phyloP scores from a whole-genome alignment of 2,329 filamentous ascomycete genomes.

The Rhynchosporium graminicola region DNA sequence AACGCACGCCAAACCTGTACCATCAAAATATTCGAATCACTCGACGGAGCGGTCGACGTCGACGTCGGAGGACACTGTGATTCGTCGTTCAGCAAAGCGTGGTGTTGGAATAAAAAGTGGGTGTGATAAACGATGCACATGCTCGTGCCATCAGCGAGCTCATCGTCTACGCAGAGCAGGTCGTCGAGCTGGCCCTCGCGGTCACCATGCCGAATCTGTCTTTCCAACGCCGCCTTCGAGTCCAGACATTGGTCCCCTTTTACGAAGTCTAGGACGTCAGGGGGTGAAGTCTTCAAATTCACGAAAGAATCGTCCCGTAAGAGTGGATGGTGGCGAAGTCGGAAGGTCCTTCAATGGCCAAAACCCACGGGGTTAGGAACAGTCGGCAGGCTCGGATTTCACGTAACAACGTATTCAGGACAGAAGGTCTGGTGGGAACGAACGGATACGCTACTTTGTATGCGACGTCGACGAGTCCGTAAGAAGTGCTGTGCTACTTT shows the following conservation, averaged over 20 bases:
- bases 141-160: not conserved
- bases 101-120: not conserved
- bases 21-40: not conserved
- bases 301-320: not conserved
- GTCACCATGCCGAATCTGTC: not conserved
- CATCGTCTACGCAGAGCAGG: not conserved
- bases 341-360: not conserved
- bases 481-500: not conserved
- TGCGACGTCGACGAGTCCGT: not conserved
- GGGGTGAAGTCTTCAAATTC: not conserved
- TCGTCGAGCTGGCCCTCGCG: not conserved
- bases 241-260: not conserved
- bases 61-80: not conserved
- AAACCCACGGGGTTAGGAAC: not conserved
- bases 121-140: not conserved
- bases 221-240: not conserved
- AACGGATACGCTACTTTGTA: not conserved
- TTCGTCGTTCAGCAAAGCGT: not conserved
- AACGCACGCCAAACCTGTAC: not conserved
- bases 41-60: not conserved
- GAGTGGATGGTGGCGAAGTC: not conserved
- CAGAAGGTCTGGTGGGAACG: not conserved
- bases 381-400: not conserved
- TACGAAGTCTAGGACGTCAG: not conserved
- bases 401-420: not conserved